Conservation (phyloP, 805 yeast species). For the Candida palmyrensis region DNA sequence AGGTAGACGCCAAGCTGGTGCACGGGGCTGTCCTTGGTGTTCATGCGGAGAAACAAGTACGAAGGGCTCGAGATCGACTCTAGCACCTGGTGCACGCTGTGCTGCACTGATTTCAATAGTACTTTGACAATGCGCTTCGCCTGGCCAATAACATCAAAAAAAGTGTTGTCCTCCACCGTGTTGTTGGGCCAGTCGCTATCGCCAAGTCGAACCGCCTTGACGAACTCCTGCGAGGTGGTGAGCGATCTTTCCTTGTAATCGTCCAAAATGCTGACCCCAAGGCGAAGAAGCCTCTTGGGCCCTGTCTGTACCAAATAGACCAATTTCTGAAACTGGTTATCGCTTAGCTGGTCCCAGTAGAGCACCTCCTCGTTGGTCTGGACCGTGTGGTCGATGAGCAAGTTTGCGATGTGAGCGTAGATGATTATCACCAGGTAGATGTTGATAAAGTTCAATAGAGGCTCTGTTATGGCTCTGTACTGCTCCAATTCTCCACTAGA, state of each 20-base stretch:
- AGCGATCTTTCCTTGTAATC: conserved; percentile 5
- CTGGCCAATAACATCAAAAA: conserved; percentile 6
- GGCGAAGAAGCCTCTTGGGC: conserved; percentile 22
- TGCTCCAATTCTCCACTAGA: neutral
- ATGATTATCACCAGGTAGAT: conserved; percentile 19
- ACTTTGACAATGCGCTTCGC: neutral
- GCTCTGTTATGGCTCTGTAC: conserved; percentile 2
- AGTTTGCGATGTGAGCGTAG: conserved; percentile 24
- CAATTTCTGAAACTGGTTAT: conserved; percentile 19
- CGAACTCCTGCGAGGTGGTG: neutral
- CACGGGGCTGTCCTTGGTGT: neutral
- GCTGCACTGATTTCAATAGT: neutral
- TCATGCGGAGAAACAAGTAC: conserved; percentile 3
- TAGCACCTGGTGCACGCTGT: neutral
- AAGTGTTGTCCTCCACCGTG: conserved; percentile 14
- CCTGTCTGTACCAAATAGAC: conserved; percentile 30
- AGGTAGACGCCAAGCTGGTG: conserved; percentile 4
- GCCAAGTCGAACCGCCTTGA: no score
- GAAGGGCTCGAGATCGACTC: conserved; percentile 3
- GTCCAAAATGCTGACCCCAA: conserved; percentile 7
- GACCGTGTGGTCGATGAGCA: conserved; percentile 29
- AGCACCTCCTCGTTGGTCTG: conserved; percentile 24
- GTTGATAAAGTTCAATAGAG: conserved; percentile 13
- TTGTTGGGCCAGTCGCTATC: conserved; percentile 4
- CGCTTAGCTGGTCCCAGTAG: conserved; percentile 29